Evolutionary conservation across 2,329 filamentous ascomycete genomes (phyloP), one percentile per base, ranked within the genome.

Genomic region (Colletotrichum sp.): DNA sequence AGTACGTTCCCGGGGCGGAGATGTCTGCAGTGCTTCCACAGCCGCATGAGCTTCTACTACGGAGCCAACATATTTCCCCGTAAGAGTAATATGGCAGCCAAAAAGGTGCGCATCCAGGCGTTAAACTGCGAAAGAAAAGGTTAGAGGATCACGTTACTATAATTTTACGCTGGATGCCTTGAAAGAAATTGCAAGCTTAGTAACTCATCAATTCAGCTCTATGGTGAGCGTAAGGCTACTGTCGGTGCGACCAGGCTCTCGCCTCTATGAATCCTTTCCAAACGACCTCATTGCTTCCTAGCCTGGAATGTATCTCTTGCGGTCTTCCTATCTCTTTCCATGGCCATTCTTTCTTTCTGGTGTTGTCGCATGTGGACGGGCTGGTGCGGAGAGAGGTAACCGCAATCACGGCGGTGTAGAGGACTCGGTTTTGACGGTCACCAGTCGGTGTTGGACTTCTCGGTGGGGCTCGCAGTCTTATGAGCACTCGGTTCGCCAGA

Each of bases 271-370:
- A 44, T 44, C 0, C 6, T 49, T 49, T 49, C 9, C 39, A 2
- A 49, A 49, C 9, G 9, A n/a, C 0, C 18, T 49, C 39, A 0
- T 12, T 12, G 39, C 0, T n/a, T 49, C 3, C 39, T 2, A 49
- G 39, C 9, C 39, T 0, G 16, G 18, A 44, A 44, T 12, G 1
- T 0, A 0, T 4, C 18, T 49, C 39, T n/a, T 49, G 39, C 39
- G 18, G 18, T 12, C 18, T 7, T 1, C 0, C 39, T 49, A n/a
- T 49, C 39, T n/a, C 18, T 49, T 49, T n/a, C 39, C 0, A 2
- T n/a, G 1, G 39, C 3, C 39, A 6, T 9, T 49, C 18, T 49
- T 2, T 0, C 0, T 49, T n/a, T 49, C 3, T n/a, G 18, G 1
- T 49, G 1, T n/a, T 49, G 39, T 49, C 39, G 18, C 18, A 49